These are phyloP conservation scores for Chaetomium fimeti DNA, from an alignment of 495 filamentous ascomycete genomes.

Conservation along the genomic window DNA sequence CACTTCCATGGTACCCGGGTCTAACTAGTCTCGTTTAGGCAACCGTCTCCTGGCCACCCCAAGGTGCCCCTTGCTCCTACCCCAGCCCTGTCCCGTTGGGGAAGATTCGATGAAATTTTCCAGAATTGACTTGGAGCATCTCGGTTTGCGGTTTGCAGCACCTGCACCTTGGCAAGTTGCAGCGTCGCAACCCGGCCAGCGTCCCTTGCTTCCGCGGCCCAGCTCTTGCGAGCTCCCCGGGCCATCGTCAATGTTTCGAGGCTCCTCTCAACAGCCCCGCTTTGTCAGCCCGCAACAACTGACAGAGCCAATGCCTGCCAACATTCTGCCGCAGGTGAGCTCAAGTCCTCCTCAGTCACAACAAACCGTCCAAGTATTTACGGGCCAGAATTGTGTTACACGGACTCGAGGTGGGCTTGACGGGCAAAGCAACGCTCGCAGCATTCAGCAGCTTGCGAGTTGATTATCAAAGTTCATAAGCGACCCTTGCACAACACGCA, in stretches of 20 bases:
- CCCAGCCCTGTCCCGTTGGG: background rate
- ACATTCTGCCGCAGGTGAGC: too few relatives aligned
- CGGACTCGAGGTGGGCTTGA: too few relatives aligned
- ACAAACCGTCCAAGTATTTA: too few relatives aligned
- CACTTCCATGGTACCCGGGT: background rate
- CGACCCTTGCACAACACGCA: too few relatives aligned
- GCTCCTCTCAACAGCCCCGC: background rate
- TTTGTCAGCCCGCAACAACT: background rate
- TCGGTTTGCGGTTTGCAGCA: background rate
- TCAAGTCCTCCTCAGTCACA: too few relatives aligned
- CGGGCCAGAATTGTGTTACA: too few relatives aligned
- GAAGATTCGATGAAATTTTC: slow-evolving; percentile 5
- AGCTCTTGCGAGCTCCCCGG: background rate
- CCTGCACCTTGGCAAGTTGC: background rate
- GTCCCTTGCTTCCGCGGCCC: background rate
- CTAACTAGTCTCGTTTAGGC: background rate
- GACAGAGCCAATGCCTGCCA: too few relatives aligned
- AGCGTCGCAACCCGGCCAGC: background rate
- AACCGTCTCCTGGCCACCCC: background rate
- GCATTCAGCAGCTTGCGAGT: too few relatives aligned
- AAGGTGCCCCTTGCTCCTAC: background rate
- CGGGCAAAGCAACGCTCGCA: too few relatives aligned
- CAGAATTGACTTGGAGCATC: background rate
- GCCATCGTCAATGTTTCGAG: background rate
- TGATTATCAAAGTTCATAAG: too few relatives aligned